Evolutionary conservation across 2,329 filamentous ascomycete genomes (phyloP), one percentile per base, ranked within the genome.

Genomic region (Beauveria rudraprayagi): DNA sequence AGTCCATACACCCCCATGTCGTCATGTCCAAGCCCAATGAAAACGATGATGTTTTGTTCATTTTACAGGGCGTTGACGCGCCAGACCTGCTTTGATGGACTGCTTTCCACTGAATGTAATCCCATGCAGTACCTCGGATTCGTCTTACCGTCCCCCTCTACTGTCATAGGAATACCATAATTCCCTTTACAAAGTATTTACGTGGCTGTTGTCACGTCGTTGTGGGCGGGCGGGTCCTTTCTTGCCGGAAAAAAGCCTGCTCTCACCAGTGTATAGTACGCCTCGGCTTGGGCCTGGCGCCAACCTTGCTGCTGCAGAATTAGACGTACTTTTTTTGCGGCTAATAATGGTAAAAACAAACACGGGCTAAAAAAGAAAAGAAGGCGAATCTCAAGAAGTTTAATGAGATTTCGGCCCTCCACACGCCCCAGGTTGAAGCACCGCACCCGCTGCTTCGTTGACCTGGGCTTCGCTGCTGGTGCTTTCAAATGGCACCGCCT

Each of bases 31-130:
- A 37, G 37, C 30, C 55, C 55, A 30, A 48, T 40, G 53, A 5
- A 22, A 19, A 17, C 14, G 14, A 48, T 22, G 19, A 47, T 26
- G 16, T 44, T 37, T 37, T 41, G 30, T 58, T 52, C 44, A 52
- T 52, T 59, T 51, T 59, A 52, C 56, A 59, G 56, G 47, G 26
- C 47, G 37, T 59, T 59, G 47, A 37, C 44, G 55, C 46, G 19
- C 28, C 14, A 19, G 41, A 16, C 28, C 10, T 26, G 24, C 24
- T 24, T 43, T 26, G 37, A n/a, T 43, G 22, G 22, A 16, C 34
- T 37, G 34, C 14, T 37, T 37, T 16, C 5, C 34, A 37, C 34
- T 37, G 34, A 37, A 37, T 37, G 11, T 5, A 14, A 16, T 11
- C 14, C 34, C 11, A 6, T 37, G 30, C 10, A 11, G 30, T 34